phyloP scores from a whole-genome alignment of 345 rosid species.

The Combretum micranthum region DNA sequence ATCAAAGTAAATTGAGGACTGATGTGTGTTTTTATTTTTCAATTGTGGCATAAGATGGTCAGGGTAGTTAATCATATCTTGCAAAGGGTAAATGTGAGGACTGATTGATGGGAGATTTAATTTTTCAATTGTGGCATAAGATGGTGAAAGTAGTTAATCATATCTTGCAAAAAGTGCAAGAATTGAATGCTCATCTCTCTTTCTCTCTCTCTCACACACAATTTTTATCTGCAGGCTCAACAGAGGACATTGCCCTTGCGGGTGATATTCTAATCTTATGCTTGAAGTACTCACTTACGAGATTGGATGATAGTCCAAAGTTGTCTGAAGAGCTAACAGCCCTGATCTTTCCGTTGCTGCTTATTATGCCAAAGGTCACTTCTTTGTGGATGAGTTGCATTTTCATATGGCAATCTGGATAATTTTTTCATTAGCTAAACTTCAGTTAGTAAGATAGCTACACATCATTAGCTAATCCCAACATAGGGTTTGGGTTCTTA shows the following conservation, averaged over 20 bases:
- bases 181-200: background rate
- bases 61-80: too few relatives aligned
- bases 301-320: conserved; percentile 32
- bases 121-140: background rate
- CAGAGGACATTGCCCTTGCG: conserved; percentile 35
- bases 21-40: too few relatives aligned
- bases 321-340: conserved; percentile 52
- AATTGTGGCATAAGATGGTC: too few relatives aligned
- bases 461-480: too few relatives aligned
- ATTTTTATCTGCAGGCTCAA: conserved; percentile 41
- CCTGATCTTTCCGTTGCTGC: conserved; percentile 65
- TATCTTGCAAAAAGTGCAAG: background rate
- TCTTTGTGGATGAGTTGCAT: background rate
- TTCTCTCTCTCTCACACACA: background rate
- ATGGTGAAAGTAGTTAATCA: too few relatives aligned
- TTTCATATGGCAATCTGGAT: too few relatives aligned
- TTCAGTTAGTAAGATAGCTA: too few relatives aligned
- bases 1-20: too few relatives aligned
- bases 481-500: too few relatives aligned
- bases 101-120: too few relatives aligned
- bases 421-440: too few relatives aligned
- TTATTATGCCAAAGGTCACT: conserved; percentile 63
- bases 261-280: conserved; percentile 51
- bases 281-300: conserved; percentile 45
- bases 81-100: too few relatives aligned